These are phyloP conservation scores for Xylariaceae sp. DNA, from an alignment of 2,329 filamentous ascomycete species.

Conservation along the genomic window DNA sequence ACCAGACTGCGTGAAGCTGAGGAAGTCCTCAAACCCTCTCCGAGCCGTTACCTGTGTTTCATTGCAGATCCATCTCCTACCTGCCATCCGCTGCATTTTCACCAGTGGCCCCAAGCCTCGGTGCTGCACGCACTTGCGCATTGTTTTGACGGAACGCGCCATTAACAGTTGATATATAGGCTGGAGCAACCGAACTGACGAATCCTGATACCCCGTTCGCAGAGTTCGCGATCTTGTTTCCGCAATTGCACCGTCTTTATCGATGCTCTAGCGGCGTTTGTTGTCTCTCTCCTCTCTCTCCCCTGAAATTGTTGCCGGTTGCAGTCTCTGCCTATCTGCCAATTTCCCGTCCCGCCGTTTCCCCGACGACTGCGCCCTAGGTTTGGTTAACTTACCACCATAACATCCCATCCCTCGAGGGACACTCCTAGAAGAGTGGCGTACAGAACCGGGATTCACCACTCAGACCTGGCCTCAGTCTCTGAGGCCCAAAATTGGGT, in stretches of 20 bases:
- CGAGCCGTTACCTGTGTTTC: slow-evolving; percentile 1
- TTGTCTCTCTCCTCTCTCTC: background rate
- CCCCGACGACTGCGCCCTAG: slow-evolving; percentile 3
- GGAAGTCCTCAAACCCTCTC: slow-evolving; percentile 11
- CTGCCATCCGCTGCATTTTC: slow-evolving; percentile 7
- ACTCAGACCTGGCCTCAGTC: slow-evolving; percentile 17
- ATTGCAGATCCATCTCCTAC: slow-evolving; percentile 1
- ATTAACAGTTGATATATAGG: background rate
- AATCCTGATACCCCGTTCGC: slow-evolving; percentile 4
- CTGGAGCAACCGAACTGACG: slow-evolving; percentile 7
- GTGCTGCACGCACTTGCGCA: slow-evolving; percentile 4
- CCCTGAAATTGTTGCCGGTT: slow-evolving; percentile 4
- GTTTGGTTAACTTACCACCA: slow-evolving; percentile 1
- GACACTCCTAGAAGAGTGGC: slow-evolving; percentile 7
- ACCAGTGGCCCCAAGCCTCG: slow-evolving; percentile 3
- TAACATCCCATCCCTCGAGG: slow-evolving; percentile 3
- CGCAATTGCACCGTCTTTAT: slow-evolving; percentile 2
- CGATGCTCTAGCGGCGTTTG: slow-evolving; percentile 7
- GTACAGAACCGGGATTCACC: slow-evolving; percentile 21
- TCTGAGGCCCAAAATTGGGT: slow-evolving; percentile 44
- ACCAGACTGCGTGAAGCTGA: slow-evolving; percentile 14
- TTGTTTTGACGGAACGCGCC: slow-evolving; percentile 1
- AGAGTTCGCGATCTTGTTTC: background rate
- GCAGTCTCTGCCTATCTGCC: slow-evolving; percentile 6
- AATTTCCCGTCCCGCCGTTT: background rate